Conservation (phyloP, 1,139 yeast species). For the Candida smagusa region DNA sequence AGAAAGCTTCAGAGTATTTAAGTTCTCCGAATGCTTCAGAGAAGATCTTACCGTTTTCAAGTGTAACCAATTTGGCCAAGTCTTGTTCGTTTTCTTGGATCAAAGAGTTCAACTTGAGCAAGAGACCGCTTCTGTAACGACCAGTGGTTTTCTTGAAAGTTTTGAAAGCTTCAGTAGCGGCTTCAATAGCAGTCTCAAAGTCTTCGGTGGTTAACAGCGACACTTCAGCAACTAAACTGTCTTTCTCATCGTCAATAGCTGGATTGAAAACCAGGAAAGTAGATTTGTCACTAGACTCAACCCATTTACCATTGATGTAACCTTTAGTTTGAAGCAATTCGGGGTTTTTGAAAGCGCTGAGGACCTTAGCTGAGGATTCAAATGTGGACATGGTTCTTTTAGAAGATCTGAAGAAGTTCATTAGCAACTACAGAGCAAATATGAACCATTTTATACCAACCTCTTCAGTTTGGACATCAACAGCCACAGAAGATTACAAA, state of each 20-base stretch:
- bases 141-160: constrained; percentile 37
- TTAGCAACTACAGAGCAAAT: too few species aligned
- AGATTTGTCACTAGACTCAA: constrained; percentile 23
- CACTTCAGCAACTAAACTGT: constrained; percentile 34
- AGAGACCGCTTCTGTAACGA: constrained; percentile 36
- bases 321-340: constrained; percentile 36
- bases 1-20: constrained; percentile 30
- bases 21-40: constrained; percentile 34
- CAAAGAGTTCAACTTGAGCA: constrained; percentile 27
- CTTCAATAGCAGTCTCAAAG: constrained; percentile 34
- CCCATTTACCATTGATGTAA: constrained; percentile 42
- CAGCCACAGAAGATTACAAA: too few species aligned
- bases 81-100: constrained; percentile 26
- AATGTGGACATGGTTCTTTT: constrained; percentile 8
- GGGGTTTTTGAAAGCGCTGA: constrained; percentile 24
- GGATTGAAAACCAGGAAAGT: constrained; percentile 47
- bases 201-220: constrained; percentile 34
- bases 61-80: constrained; percentile 27
- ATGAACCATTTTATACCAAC: too few species aligned
- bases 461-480: too few species aligned
- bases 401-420: neutral
- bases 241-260: constrained; percentile 28
- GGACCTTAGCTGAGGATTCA: constrained; percentile 11
- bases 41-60: constrained; percentile 33
- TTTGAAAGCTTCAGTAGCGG: constrained; percentile 36